phyloP scores from a whole-genome alignment of 2,329 filamentous ascomycete genomes.

The Talaromyces verruculosus region DNA sequence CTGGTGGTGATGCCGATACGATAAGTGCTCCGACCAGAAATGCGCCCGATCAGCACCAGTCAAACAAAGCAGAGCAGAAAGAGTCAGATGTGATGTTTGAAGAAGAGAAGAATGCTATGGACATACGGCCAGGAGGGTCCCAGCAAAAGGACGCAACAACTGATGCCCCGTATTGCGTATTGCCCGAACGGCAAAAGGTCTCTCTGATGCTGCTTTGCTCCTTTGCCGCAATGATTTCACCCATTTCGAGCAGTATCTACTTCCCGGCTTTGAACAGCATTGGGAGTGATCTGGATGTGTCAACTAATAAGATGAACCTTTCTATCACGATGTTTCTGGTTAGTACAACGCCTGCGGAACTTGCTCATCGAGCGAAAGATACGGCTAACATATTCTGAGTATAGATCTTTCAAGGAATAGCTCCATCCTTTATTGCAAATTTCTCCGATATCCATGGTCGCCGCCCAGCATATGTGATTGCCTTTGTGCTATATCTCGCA shows the following conservation, averaged over 20 bases:
- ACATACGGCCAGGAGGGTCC: neutral
- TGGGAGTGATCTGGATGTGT: conserved; percentile 42
- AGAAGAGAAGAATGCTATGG: neutral
- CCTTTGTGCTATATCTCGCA: conserved; percentile 49
- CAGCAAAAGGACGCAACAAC: neutral
- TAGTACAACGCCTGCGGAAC: neutral
- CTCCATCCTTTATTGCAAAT: conserved; percentile 53
- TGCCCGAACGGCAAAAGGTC: conserved; percentile 11
- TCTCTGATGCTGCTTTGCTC: conserved; percentile 15
- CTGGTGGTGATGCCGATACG: neutral
- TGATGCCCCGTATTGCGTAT: conserved; percentile 12
- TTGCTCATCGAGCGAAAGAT: neutral
- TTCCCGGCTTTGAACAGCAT: conserved; percentile 47
- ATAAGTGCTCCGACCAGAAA: neutral
- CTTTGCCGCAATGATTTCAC: conserved; percentile 15
- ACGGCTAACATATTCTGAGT: neutral
- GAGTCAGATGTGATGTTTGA: neutral
- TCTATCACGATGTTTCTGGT: conserved; percentile 47
- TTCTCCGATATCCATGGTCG: conserved; percentile 53
- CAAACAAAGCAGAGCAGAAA: neutral
- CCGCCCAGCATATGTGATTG: conserved; percentile 52
- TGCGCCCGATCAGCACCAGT: neutral
- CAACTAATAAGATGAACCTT: conserved; percentile 40
- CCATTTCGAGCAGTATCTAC: conserved; percentile 37
- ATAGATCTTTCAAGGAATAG: conserved; percentile 55